phyloP scores from a whole-genome alignment of 352 stramenopile genomes.

The Globisporangium canariense region DNA sequence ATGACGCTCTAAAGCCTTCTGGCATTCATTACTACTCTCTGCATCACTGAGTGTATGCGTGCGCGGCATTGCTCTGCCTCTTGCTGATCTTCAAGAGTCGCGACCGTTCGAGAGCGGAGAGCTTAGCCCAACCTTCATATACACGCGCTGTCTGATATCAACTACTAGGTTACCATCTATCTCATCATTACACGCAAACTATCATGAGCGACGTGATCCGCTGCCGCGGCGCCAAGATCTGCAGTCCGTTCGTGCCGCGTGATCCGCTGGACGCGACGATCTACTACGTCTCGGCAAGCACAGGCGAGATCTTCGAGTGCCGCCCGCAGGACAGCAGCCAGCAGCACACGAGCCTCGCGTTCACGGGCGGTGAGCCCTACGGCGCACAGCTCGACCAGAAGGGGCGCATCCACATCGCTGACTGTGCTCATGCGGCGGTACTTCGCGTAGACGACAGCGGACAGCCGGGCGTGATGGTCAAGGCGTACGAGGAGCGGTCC shows the following conservation, averaged over 20 bases:
- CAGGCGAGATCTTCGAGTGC: constrained; percentile 62
- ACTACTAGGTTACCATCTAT: too few relatives aligned
- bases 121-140: background rate
- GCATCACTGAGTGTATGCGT: too few relatives aligned
- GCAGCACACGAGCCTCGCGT: constrained; percentile 32
- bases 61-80: background rate
- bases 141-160: background rate
- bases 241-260: constrained; percentile 54
- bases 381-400: constrained; percentile 62
- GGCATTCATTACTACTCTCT: too few relatives aligned
- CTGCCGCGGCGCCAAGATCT: constrained; percentile 71
- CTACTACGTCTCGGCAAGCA: constrained; percentile 73
- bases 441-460: constrained; percentile 56
- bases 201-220: constrained; percentile 36
- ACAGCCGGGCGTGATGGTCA: constrained; percentile 75
- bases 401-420: constrained; percentile 62
- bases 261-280: constrained; percentile 26
- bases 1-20: too few relatives aligned
- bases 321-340: constrained; percentile 27
- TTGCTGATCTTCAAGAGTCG: constrained; percentile 1
- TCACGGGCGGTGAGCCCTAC: constrained; percentile 65
- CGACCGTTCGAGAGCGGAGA: background rate
- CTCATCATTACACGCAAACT: background rate
- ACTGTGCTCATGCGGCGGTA: constrained; percentile 70
- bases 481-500: constrained; percentile 75